These are phyloP conservation scores for Cladosporium sp. DNA, from an alignment of 2,329 filamentous ascomycete species.

Conservation along the genomic window DNA sequence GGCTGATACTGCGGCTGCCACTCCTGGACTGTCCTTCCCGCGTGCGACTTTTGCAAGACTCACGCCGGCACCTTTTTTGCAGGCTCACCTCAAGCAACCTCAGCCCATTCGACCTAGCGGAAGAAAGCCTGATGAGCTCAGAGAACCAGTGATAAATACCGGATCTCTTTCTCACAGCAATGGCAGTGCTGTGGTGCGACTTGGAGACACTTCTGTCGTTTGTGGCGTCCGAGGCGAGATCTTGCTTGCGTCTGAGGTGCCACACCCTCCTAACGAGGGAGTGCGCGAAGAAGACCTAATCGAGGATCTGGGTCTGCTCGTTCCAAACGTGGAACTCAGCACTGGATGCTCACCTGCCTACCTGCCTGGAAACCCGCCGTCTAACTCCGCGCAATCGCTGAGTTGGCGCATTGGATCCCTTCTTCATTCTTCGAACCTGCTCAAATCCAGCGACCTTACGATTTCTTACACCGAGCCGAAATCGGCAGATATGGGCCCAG, in stretches of 20 bases:
- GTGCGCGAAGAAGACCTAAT: conserved; percentile 29
- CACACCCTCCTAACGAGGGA: conserved; percentile 48
- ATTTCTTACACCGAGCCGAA: conserved; percentile 53
- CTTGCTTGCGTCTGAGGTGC: conserved; percentile 68
- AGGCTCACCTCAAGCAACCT: conserved; percentile 72
- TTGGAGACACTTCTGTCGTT: conserved; percentile 89
- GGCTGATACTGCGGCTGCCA: conserved; percentile 16
- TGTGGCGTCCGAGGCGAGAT: conserved; percentile 88
- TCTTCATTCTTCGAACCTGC: conserved; percentile 64
- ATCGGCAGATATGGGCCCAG: conserved; percentile 32
- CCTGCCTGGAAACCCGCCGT: conserved; percentile 77
- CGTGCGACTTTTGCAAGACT: conserved; percentile 80
- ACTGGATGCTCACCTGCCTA: conserved; percentile 86
- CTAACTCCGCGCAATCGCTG: conserved; percentile 74
- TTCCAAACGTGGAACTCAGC: conserved; percentile 88
- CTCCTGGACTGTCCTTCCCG: conserved; percentile 45
- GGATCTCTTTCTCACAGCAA: conserved; percentile 84
- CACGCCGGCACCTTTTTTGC: conserved; percentile 81
- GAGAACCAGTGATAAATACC: conserved; percentile 70
- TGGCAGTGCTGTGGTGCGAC: conserved; percentile 80
- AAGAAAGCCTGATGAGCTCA: conserved; percentile 63
- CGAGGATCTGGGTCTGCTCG: conserved; percentile 62
- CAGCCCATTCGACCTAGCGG: conserved; percentile 73
- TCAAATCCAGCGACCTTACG: conserved; percentile 63
- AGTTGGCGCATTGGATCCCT: conserved; percentile 74